Evolutionary conservation across 768 basidiomycete species (phyloP), one percentile per base, ranked within the genome.

Genomic region (Mycena floridula): DNA sequence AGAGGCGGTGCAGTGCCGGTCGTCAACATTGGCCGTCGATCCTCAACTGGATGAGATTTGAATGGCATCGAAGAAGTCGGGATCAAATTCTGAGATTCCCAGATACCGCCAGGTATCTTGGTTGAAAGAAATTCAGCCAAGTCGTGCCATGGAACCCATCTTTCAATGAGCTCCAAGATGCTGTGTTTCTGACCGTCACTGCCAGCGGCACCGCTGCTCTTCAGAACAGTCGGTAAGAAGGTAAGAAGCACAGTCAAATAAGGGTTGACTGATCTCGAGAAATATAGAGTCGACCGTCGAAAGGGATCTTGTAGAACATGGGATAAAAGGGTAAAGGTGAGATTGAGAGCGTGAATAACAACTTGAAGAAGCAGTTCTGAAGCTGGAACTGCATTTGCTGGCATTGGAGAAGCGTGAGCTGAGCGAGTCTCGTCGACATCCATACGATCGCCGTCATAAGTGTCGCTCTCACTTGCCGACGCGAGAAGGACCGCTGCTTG

Each of bases 261-360:
- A n/a, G n/a, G n/a, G n/a, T n/a, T n/a, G n/a, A n/a, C n/a, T n/a
- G n/a, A 68, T 20, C 73, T 63, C 39, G 69, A 65, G 24, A 75
- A 68, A 59, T 72, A 84, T 20, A 61, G 79, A 28, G 76, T 82
- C 6, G 77, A 59, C 35, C 76, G 77, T 44, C 81, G 82, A 13
- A 66, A 74, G 1, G 84, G 83, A 37, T 74, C 70, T 42, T 72
- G 70, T 20, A 96, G 77, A 1, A 81, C 79, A 55, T 83, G 75
- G 1, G 79, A 74, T 9, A 99, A 76, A 67, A 89, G 82, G 0
- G 74, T 59, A 53, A 93, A 94, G 0, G 88, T 76, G 16, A 99
- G 75, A 41, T 90, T 77, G 39, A 90, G 67, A 0, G 93, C 87
- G 27, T 81, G 76, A 32, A 74, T 81, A 95, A 82, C 0, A 84